Evolutionary conservation across 2,329 filamentous ascomycete genomes (phyloP), one percentile per base, ranked within the genome.

Genomic region (Calonectria hawksworthii): DNA sequence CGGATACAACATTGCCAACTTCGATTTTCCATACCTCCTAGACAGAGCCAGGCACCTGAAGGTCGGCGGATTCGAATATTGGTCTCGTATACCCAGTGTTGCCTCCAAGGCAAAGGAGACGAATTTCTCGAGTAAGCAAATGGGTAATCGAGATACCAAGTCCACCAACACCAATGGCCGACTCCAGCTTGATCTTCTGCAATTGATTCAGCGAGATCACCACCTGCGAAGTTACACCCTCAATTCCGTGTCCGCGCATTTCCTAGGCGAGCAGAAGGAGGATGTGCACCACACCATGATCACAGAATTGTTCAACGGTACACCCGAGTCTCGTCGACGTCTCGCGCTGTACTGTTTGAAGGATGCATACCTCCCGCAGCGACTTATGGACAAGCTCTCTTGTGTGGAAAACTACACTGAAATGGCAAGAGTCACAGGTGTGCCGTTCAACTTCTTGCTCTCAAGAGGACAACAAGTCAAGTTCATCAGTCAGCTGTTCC

Each of bases 261-360:
- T 99, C 82, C 85, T 99, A 30, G 96, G 96, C 61, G 97, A 99
- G 84, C 97, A 99, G 83, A 99, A 99, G 83, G 97, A 99, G 86
- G 97, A 99, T 85, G 97, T 99, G 3, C 97, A 99, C 83, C 93
- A 99, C 86, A 98, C 96, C 3, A 99, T 99, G 96, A 99, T 99
- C 81, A 99, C 98, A 0, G 98, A 99, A 82, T 87, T 99, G 4
- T 98, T 96, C 89, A 99, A 99, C 83, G 97, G 97, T 75, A 98
- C 97, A 0, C 93, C 96, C 0, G 97, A 99, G 83, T 98, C 96
- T 5, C 89, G 97, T 78, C 92, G 98, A 80, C 93, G 97, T 86
- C 87, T 99, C 64, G 97, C 97, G 1, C 92, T 99, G 1, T 99
- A 99, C 87, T 99, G 97, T 86, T 86, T 99, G 78, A 99, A 99